Conservation (phyloP, 352 stramenopile genomes). For the Pythium coloratum region DNA sequence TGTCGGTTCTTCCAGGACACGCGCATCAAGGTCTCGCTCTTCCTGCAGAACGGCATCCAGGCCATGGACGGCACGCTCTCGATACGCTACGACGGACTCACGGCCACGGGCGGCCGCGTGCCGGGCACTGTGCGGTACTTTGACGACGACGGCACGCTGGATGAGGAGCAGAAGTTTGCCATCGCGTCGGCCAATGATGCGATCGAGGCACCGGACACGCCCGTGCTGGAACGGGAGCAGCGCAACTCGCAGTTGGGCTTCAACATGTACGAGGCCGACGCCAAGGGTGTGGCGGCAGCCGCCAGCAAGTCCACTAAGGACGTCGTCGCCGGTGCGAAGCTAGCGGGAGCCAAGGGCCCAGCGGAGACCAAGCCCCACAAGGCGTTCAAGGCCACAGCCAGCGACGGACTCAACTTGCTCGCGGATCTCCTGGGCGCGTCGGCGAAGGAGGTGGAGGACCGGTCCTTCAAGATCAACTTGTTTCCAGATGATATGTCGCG, state of each 20-base stretch:
- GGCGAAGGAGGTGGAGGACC: conserved; percentile 53
- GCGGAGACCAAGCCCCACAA: conserved; percentile 47
- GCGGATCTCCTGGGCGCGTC: conserved; percentile 75
- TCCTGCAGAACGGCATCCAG: conserved; percentile 89
- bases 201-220: conserved; percentile 47
- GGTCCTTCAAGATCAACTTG: conserved; percentile 74
- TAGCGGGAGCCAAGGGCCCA: conserved; percentile 34
- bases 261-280: conserved; percentile 87
- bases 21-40: conserved; percentile 91
- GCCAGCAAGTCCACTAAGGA: conserved; percentile 46
- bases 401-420: conserved; percentile 84
- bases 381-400: conserved; percentile 72
- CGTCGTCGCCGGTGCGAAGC: conserved; percentile 64
- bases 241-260: conserved; percentile 59
- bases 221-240: conserved; percentile 62
- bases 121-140: conserved; percentile 75
- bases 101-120: conserved; percentile 59
- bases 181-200: conserved; percentile 56
- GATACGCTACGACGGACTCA: conserved; percentile 76
- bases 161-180: conserved; percentile 69
- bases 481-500: conserved; percentile 59
- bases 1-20: conserved; percentile 90
- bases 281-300: conserved; percentile 34
- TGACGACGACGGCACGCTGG: conserved; percentile 52
- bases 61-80: conserved; percentile 78